Conservation (phyloP, 768 basidiomycete genomes). For the Trichaptum fuscoviolaceum region DNA sequence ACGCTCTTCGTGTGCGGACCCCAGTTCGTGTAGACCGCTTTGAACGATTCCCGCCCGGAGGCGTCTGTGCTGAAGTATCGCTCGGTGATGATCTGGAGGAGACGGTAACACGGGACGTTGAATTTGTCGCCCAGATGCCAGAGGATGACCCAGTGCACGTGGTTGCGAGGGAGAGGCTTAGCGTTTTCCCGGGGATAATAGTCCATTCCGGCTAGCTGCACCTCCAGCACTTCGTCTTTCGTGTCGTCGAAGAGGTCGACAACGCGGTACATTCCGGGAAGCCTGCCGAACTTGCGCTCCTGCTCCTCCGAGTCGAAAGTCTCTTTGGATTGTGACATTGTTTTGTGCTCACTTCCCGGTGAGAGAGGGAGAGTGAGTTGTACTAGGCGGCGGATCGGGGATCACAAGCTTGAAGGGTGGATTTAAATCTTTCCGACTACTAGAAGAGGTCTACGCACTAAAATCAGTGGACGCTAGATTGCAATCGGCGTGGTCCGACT, state of each 20-base stretch:
- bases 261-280: background rate
- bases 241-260: background rate
- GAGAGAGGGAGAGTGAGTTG: too few relatives aligned
- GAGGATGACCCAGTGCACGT: background rate
- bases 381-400: too few relatives aligned
- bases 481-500: too few relatives aligned
- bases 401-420: too few relatives aligned
- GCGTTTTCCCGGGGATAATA: background rate
- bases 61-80: background rate
- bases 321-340: background rate
- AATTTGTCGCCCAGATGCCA: background rate
- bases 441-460: too few relatives aligned
- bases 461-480: too few relatives aligned
- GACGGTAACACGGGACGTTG: background rate
- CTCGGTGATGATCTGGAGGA: background rate
- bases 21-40: slow-evolving; percentile 19
- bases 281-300: background rate
- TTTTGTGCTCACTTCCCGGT: too few relatives aligned
- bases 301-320: background rate
- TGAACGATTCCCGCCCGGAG: background rate
- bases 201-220: background rate
- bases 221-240: background rate
- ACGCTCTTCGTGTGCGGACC: slow-evolving; percentile 20
- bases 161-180: background rate
- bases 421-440: too few relatives aligned